Evolutionary conservation across 176 grass and related monocot genomes (phyloP).

Genomic region (Ensete ventricosum): DNA sequence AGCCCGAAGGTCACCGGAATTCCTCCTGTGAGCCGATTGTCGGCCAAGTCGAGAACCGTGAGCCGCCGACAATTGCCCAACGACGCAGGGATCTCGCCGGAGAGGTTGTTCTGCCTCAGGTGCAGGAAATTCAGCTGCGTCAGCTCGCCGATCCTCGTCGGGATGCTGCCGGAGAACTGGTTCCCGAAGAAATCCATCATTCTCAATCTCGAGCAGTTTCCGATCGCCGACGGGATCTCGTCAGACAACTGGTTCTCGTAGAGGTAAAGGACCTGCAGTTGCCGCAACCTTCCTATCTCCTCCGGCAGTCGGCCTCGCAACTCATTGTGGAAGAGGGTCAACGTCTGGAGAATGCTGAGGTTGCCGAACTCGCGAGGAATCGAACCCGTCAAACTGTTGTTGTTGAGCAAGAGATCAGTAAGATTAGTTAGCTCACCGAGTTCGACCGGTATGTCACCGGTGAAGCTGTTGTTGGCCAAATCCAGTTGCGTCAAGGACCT

Average conservation of each 20-base stretch:
- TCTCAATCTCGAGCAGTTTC: conserved; percentile 56
- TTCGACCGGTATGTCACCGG: conserved; percentile 38
- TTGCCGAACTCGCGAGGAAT: conserved; percentile 54
- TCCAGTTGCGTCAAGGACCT: conserved; percentile 56
- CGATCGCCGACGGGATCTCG: conserved; percentile 59
- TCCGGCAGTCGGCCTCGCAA: conserved; percentile 47
- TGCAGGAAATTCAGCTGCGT: conserved; percentile 57
- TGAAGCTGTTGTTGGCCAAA: conserved; percentile 80
- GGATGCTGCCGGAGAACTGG: conserved; percentile 61
- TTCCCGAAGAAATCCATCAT: conserved; percentile 88
- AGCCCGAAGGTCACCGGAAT: conserved; percentile 55
- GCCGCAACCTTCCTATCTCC: conserved; percentile 41
- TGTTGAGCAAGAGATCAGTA: conserved; percentile 73
- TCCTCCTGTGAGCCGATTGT: conserved; percentile 55
- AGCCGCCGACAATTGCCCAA: conserved; percentile 53
- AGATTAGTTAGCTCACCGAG: conserved; percentile 57
- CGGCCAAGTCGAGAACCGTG: conserved; percentile 59
- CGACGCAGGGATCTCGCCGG: conserved; percentile 48
- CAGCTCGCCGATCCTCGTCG: conserved; percentile 51
- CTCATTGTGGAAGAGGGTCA: conserved; percentile 62
- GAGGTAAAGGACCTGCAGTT: conserved; percentile 53
- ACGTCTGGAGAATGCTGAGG: conserved; percentile 41
- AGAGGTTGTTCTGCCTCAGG: conserved; percentile 73
- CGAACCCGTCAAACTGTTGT: conserved; percentile 66
- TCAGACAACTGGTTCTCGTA: conserved; percentile 87